Evolutionary conservation across 2,329 filamentous ascomycete species (phyloP).

Genomic region (Diaporthe velutina): DNA sequence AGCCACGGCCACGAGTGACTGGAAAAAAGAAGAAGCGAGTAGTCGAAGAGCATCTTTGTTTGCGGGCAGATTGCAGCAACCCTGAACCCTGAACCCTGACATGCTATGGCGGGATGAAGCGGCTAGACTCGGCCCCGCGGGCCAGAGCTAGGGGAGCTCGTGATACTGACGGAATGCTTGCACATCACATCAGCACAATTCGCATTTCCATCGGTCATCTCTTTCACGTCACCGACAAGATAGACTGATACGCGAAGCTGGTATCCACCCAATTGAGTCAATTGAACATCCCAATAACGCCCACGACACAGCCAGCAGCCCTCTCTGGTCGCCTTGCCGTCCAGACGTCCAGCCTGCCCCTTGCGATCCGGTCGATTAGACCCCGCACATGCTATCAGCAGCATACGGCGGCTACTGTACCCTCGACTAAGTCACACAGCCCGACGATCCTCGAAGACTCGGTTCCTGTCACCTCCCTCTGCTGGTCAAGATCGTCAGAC

Average conservation of each 20-base stretch:
- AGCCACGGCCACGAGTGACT: no score
- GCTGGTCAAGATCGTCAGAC: slow-evolving; percentile 6
- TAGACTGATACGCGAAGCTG: background rate
- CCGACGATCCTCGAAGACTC: slow-evolving; percentile 10
- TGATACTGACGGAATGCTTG: background rate
- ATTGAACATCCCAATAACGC: background rate
- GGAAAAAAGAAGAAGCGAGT: no score
- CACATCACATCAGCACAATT: background rate
- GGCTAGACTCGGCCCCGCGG: slow-evolving; percentile 15
- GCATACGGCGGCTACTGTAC: background rate
- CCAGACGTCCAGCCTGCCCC: background rate
- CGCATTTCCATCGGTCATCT: background rate
- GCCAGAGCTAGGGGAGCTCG: slow-evolving; percentile 11
- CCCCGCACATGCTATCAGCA: background rate
- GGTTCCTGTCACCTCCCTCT: background rate
- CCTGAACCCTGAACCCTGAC: background rate
- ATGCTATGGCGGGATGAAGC: background rate
- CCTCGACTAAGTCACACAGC: background rate
- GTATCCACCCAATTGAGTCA: slow-evolving; percentile 1
- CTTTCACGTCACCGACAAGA: background rate
- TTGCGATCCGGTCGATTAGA: background rate
- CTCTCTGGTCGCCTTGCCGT: background rate
- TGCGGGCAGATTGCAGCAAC: no score
- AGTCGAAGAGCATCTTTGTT: no score
- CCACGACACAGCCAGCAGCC: background rate